phyloP scores from a whole-genome alignment of 306 rosid genomes.

The Amphicarpaea edgeworthii region DNA sequence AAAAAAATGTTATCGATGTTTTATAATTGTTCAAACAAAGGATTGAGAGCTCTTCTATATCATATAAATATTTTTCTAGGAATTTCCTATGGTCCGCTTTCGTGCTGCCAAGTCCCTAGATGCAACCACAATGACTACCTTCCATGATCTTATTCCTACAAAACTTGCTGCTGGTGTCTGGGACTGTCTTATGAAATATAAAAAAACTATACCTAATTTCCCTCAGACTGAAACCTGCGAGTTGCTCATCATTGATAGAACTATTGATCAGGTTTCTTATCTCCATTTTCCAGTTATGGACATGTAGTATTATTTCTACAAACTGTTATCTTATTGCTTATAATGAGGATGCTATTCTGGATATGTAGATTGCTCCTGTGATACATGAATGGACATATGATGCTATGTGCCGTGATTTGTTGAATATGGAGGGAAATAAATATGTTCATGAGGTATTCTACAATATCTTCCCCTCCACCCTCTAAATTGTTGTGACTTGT shows the following conservation, averaged over 20 bases:
- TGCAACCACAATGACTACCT: constrained; percentile 92
- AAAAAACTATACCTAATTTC: constrained; percentile 70
- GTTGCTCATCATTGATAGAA: constrained; percentile 94
- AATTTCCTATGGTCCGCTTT: constrained; percentile 80
- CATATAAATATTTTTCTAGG: constrained; percentile 58
- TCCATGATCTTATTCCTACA: constrained; percentile 90
- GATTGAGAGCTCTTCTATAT: constrained; percentile 42
- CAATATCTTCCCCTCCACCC: constrained; percentile 14
- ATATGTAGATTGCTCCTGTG: constrained; percentile 87
- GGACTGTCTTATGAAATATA: constrained; percentile 86
- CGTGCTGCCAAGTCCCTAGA: constrained; percentile 96
- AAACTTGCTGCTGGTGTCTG: constrained; percentile 96
- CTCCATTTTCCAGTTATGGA: constrained; percentile 48
- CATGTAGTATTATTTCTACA: constrained; percentile 33
- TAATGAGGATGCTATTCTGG: constrained; percentile 50
- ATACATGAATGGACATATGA: constrained; percentile 98
- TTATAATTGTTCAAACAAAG: constrained; percentile 32
- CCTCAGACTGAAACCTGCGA: constrained; percentile 96
- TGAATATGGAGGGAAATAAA: constrained; percentile 88
- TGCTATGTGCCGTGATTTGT: constrained; percentile 94
- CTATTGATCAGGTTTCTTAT: constrained; percentile 88
- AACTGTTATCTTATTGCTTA: constrained; percentile 41
- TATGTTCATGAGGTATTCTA: constrained; percentile 81
- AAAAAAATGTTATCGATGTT: constrained; percentile 14
- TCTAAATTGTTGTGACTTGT: constrained; percentile 23